Percentiles rank a stretch among this genome's conserved stretches.
Evolutionary conservation across 2,329 filamentous ascomycete genomes (phyloP).

Genomic region (Chaetothyriales sp.): DNA sequence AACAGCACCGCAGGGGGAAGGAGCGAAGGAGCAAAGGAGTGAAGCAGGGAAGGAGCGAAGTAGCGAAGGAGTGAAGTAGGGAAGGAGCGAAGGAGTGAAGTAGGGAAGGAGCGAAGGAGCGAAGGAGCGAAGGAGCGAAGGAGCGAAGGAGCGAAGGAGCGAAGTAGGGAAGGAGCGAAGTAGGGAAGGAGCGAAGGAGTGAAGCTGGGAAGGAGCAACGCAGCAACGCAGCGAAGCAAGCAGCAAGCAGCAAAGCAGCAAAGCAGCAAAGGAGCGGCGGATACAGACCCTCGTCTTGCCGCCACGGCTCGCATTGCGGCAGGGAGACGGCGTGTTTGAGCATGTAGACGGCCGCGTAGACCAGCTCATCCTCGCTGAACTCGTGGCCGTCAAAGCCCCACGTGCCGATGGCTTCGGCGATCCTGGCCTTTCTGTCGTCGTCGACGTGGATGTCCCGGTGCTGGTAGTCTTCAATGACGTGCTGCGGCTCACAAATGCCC

Average conservation of each 20-base stretch:
- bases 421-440: constrained; percentile 48
- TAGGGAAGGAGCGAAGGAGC: too few relatives aligned
- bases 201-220: too few relatives aligned
- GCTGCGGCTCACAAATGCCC: constrained; percentile 65
- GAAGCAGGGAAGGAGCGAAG: too few relatives aligned
- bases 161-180: too few relatives aligned
- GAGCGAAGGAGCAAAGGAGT: too few relatives aligned
- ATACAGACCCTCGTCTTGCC: constrained; percentile 56
- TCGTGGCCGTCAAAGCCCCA: constrained; percentile 88
- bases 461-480: constrained; percentile 47
- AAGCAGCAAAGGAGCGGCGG: constrained; percentile 16
- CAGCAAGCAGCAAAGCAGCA: too few relatives aligned
- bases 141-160: too few relatives aligned
- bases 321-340: constrained; percentile 74
- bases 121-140: too few relatives aligned
- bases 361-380: constrained; percentile 77
- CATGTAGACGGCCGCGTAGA: constrained; percentile 75
- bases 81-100: too few relatives aligned
- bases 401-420: constrained; percentile 56
- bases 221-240: too few relatives aligned
- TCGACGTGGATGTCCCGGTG: constrained; percentile 54
- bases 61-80: too few relatives aligned
- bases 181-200: too few relatives aligned
- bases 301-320: constrained; percentile 69
- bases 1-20: constrained; percentile 2